Base-by-base conservation (phyloP, 139 green algal genomes). In the Coccomyxa sp. region DNA sequence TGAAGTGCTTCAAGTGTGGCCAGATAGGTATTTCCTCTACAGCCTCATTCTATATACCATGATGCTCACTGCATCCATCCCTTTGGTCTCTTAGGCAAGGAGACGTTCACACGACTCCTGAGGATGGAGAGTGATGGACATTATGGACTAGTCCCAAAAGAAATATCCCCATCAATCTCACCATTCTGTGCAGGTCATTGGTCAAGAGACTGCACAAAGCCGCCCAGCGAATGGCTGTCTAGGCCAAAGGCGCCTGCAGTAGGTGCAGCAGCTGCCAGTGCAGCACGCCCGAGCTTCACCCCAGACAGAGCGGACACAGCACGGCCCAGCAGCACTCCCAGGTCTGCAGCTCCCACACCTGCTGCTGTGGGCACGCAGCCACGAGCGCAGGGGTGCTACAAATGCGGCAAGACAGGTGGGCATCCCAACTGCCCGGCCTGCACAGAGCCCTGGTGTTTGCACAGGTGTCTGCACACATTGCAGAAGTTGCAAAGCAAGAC, bases 1-100 rank as follows among this genome's bases (percentile, higher is more conserved):
- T 64, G 18, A 78, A 78, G 9, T 90, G 86, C 78, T 82, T 78
- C 44, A 88, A 88, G 55, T 90, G 86, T 78, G 86, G 86, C 22
- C 64, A 87, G 78, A 82, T 55, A 35, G 86, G 86, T 10, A 79
- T 87, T 50, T 90, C 81, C 79, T 75, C n/a, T n/a, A n/a, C n/a
- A n/a, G n/a, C n/a, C n/a, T n/a, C n/a, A n/a, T n/a, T n/a, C n/a
- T n/a, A n/a, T n/a, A n/a, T n/a, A n/a, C n/a, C n/a, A n/a, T n/a
- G n/a, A n/a, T n/a, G n/a, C n/a, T n/a, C n/a, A n/a, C n/a, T n/a
- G n/a, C n/a, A n/a, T n/a, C n/a, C n/a, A n/a, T n/a, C n/a, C n/a
- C n/a, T n/a, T n/a, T n/a, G n/a, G n/a, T n/a, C n/a, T n/a, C n/a
- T n/a, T n/a, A n/a, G n/a, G n/a, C n/a, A n/a, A n/a, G n/a, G n/a